A percentile compares a stretch with the other conserved stretches of the same genome.
phyloP scores from a whole-genome alignment of 257 asterid species.

The Dorcoceras hygrometricum region DNA sequence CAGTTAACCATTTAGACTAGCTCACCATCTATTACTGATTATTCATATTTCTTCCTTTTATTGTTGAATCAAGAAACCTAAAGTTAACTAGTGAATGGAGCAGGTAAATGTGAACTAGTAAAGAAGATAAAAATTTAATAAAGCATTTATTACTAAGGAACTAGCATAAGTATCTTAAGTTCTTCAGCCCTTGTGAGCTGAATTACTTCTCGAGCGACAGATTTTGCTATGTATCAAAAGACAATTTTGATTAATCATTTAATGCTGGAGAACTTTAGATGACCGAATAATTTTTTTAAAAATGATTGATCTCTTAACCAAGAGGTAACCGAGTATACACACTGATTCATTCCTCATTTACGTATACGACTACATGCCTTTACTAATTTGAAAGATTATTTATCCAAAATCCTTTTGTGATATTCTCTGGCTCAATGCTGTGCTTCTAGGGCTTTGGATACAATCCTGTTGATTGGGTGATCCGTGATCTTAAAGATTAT shows the following conservation, averaged over 20 bases:
- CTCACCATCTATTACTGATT: background rate
- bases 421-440: too few species aligned
- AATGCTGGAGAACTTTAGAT: background rate
- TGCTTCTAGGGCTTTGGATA: too few species aligned
- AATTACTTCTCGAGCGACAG: slow-evolving; percentile 2
- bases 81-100: background rate
- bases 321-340: too few species aligned
- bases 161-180: background rate
- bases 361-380: too few species aligned
- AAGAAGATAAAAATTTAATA: background rate
- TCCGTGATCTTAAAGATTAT: too few species aligned
- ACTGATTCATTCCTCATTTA: too few species aligned
- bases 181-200: background rate
- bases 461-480: too few species aligned
- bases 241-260: background rate
- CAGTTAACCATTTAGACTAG: background rate
- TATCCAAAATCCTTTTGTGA: too few species aligned
- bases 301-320: too few species aligned
- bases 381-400: too few species aligned
- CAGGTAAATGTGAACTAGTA: background rate
- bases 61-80: background rate
- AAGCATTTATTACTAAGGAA: background rate
- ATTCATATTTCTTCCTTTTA: too few species aligned
- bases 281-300: too few species aligned
- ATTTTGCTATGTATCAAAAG: background rate